Evolutionary conservation across 441 rosid genomes (phyloP).

Genomic region (Arabidopsis lyrata): DNA sequence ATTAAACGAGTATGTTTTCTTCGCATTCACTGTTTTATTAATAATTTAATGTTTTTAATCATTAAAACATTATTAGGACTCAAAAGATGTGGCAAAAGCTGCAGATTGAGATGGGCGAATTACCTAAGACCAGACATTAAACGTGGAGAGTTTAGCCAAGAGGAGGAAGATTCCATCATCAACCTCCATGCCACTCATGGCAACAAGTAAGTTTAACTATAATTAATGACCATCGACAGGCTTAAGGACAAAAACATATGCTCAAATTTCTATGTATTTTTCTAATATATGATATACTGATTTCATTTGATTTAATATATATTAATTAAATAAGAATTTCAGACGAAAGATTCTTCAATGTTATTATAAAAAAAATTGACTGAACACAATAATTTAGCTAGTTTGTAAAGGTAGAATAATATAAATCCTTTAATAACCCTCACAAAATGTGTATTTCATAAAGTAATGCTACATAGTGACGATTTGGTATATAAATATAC

Average conservation of each 20-base stretch:
- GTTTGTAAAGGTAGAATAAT: not conserved
- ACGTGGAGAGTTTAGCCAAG: constrained; percentile 54
- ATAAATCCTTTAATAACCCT: not conserved
- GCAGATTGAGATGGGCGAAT: constrained; percentile 50
- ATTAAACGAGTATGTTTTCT: not conserved
- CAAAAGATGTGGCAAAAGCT: constrained; percentile 50
- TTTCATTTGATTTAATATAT: not conserved
- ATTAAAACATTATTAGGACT: constrained; percentile 35
- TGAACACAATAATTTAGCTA: constrained; percentile 10
- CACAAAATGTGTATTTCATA: constrained; percentile 3
- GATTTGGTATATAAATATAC: not conserved
- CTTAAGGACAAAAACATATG: not conserved
- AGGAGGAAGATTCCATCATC: constrained; percentile 60
- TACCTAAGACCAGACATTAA: constrained; percentile 48
- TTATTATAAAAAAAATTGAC: too few relatives aligned
- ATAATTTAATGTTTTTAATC: constrained; percentile 12
- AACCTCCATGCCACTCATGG: constrained; percentile 63
- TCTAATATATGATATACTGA: too few relatives aligned
- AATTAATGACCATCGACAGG: not conserved
- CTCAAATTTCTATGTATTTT: not conserved
- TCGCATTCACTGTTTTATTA: constrained; percentile 24
- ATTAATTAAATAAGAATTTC: too few relatives aligned
- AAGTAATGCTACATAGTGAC: not conserved
- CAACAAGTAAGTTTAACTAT: constrained; percentile 51
- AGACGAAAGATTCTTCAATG: too few relatives aligned